These are phyloP conservation scores for Poterioochromonas sp. DNA, from an alignment of 352 stramenopile species.

Conservation along the genomic window DNA sequence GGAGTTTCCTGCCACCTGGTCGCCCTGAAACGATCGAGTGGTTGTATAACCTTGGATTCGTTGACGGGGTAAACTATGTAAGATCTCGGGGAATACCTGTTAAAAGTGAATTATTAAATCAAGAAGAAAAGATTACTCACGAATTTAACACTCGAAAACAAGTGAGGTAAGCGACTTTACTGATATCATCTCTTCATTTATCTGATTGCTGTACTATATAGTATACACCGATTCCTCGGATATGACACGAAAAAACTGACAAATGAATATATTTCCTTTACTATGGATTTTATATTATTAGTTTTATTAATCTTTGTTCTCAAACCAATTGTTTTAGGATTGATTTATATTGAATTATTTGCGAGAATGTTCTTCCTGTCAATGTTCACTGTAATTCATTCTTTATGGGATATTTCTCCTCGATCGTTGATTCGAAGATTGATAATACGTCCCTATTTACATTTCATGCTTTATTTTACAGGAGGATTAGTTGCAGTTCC, in stretches of 20 bases:
- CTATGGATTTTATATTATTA: slow-evolving; percentile 41
- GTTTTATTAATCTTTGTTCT: slow-evolving; percentile 42
- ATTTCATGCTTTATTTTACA: slow-evolving; percentile 11
- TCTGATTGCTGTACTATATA: neutral
- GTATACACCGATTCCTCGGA: slow-evolving; percentile 41
- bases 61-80: slow-evolving; percentile 34
- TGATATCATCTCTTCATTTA: neutral
- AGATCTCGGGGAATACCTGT: slow-evolving; percentile 4
- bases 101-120: slow-evolving; percentile 17
- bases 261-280: slow-evolving; percentile 5
- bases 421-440: neutral
- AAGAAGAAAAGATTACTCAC: slow-evolving; percentile 15
- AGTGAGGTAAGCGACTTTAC: neutral
- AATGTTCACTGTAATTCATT: neutral
- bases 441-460: neutral
- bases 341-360: slow-evolving; percentile 42
- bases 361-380: slow-evolving; percentile 8
- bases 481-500: slow-evolving; percentile 16
- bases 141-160: neutral
- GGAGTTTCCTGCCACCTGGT: slow-evolving; percentile 42
- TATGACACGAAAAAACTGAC: slow-evolving; percentile 24
- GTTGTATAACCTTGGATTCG: slow-evolving; percentile 48
- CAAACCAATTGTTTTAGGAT: slow-evolving; percentile 38
- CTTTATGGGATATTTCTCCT: neutral
- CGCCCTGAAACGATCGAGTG: slow-evolving; percentile 44